Conservation (phyloP, 768 basidiomycete species). For the Dioszegia aurantiaca region DNA sequence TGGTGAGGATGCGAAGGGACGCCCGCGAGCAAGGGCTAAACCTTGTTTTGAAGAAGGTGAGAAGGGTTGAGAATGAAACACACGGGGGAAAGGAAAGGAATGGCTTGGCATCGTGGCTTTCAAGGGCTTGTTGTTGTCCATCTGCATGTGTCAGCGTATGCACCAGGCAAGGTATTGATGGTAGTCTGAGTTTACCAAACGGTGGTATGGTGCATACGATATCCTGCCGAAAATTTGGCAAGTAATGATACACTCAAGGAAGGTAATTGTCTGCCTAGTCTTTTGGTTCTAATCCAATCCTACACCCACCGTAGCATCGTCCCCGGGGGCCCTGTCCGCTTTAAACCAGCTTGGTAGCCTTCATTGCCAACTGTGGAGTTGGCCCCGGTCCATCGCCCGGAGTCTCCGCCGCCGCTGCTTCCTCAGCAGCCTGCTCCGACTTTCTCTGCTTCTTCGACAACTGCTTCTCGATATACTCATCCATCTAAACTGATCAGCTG, state of each 20-base stretch:
- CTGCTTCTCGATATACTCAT: slow-evolving; percentile 79
- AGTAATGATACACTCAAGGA: no score
- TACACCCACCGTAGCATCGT: not conserved
- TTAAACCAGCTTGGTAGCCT: slow-evolving; percentile 21
- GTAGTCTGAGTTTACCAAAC: no score
- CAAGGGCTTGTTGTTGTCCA: no score
- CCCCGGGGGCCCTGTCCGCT: not conserved
- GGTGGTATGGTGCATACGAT: no score
- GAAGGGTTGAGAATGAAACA: not conserved
- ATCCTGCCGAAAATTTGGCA: no score
- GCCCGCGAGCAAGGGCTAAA: no score
- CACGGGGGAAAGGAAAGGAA: not conserved
- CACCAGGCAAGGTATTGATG: no score
- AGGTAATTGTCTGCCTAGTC: no score
- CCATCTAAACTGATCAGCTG: slow-evolving; percentile 73
- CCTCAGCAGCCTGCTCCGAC: slow-evolving; percentile 6
- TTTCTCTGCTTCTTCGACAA: slow-evolving; percentile 42
- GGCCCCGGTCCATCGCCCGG: not conserved
- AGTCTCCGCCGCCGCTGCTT: not conserved
- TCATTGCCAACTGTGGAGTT: slow-evolving; percentile 13
- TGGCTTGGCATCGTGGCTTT: not conserved
- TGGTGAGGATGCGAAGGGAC: no score
- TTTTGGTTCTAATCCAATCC: not conserved
- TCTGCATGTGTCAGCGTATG: no score
- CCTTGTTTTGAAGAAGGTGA: slow-evolving; percentile 4